phyloP scores from a whole-genome alignment of 257 asterid species.

The Ocimum tenuiflorum region DNA sequence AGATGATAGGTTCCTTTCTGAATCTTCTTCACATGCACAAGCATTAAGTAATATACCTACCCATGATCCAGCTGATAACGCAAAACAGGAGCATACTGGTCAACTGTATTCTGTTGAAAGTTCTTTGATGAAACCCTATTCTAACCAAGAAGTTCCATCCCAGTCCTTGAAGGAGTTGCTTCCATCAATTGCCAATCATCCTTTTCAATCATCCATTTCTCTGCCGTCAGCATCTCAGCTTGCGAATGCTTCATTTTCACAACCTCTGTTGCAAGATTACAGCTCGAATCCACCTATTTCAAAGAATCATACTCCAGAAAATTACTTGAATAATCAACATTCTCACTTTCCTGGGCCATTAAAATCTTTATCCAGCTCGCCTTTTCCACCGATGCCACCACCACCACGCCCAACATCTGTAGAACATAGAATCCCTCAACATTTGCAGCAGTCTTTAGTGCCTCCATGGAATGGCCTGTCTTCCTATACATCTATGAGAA shows the following conservation, averaged over 20 bases:
- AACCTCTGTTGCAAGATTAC: constrained; percentile 33
- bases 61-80: constrained; percentile 27
- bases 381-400: constrained; percentile 45
- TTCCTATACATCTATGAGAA: constrained; percentile 33
- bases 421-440: constrained; percentile 30
- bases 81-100: constrained; percentile 14
- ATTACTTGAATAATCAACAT: constrained; percentile 35
- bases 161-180: constrained; percentile 30
- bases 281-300: constrained; percentile 28
- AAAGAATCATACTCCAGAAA: constrained; percentile 29
- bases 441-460: constrained; percentile 36
- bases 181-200: constrained; percentile 28
- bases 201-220: constrained; percentile 28
- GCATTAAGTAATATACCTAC: constrained; percentile 23
- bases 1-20: constrained; percentile 29
- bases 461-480: constrained; percentile 36
- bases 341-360: constrained; percentile 41
- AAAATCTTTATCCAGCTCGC: constrained; percentile 38
- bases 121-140: constrained; percentile 21
- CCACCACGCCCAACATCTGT: constrained; percentile 41
- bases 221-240: constrained; percentile 33
- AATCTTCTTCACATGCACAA: constrained; percentile 24
- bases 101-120: constrained; percentile 17
- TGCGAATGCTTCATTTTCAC: constrained; percentile 30
- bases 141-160: constrained; percentile 25